phyloP scores from a whole-genome alignment of 2,329 filamentous ascomycete species.

The Trichophaea hybrida region DNA sequence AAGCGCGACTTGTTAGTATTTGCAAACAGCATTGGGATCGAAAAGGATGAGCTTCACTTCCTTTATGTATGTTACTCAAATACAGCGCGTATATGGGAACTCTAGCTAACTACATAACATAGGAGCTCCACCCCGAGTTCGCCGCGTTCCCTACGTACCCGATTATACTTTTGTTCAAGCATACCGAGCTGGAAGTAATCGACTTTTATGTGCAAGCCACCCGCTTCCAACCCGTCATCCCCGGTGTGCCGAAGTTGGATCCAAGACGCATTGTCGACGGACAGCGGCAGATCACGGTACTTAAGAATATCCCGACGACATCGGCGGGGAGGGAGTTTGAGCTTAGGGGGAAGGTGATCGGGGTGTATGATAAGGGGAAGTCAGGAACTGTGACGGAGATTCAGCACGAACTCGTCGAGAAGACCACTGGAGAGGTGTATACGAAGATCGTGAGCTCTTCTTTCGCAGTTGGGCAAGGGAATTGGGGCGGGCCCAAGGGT shows the following conservation, averaged over 20 bases:
- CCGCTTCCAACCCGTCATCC: slow-evolving; percentile 50
- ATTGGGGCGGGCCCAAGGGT: slow-evolving; percentile 84
- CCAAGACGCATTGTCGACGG: slow-evolving; percentile 62
- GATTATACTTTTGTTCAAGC: slow-evolving; percentile 71
- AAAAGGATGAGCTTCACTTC: slow-evolving; percentile 75
- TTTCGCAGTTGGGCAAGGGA: slow-evolving; percentile 69
- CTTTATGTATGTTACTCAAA: slow-evolving; percentile 52
- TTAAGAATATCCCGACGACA: slow-evolving; percentile 58
- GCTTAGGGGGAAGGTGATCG: slow-evolving; percentile 60
- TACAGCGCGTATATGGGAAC: background rate
- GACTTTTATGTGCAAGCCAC: slow-evolving; percentile 60
- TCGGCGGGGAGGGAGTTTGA: slow-evolving; percentile 62
- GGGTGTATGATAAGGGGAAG: slow-evolving; percentile 82
- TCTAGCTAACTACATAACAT: background rate
- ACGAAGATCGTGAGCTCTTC: slow-evolving; percentile 51
- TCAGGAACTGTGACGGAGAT: slow-evolving; percentile 69
- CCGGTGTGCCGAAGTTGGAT: slow-evolving; percentile 64
- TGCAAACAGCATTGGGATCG: slow-evolving; percentile 69
- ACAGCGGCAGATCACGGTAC: slow-evolving; percentile 63
- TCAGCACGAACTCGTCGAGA: slow-evolving; percentile 63
- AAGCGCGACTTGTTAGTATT: slow-evolving; percentile 83
- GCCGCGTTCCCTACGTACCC: slow-evolving; percentile 80
- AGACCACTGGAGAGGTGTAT: slow-evolving; percentile 54
- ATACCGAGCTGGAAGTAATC: slow-evolving; percentile 57
- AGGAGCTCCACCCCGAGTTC: slow-evolving; percentile 82